Evolutionary conservation across 1,284 basidiomycete genomes (phyloP), one percentile per base, ranked within the genome.

Genomic region (Cryptococcus deneoformans): DNA sequence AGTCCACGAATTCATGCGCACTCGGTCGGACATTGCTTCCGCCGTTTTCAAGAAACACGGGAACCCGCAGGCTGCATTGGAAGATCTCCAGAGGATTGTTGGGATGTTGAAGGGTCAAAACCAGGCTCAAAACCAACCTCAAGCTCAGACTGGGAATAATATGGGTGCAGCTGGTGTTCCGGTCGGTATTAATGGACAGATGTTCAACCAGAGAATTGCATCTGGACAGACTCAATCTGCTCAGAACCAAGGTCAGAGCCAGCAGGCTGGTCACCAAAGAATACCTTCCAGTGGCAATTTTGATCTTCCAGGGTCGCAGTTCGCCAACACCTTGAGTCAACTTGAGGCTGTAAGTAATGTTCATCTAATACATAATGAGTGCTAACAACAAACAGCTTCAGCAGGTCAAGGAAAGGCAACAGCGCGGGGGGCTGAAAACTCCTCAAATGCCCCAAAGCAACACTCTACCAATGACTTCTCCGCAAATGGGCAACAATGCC

Each of bases 331-430:
- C 6, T 24, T 58, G 53, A 52, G 49, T n/a, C 60, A 61, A 44
- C 52, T 63, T 39, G 61, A 63, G 53, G 58, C 58, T 10, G 61
- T 59, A 34, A 57, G 61, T 55, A 29, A 29, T 42, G 6, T 5
- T 14, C 16, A 2, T 35, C 20, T 8, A 3, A 29, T 20, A 10
- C 38, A 5, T 9, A 9, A 12, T 45, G 37, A 14, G 7, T 38
- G 38, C 9, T 46, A 37, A 35, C 37, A 20, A 24, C 11, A 38
- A 34, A 34, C 20, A 57, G 53, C 54, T 60, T 4, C 58, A 60
- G 40, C 58, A 60, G 44, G 51, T 60, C 51, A 60, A 60, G 20
- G 58, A 56, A 46, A 55, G 53, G 12, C 58, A 63, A 38, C 45
- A 54, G 29, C 54, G 57, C 29, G 24, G 39, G 12, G 58, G 58